A percentile compares a stretch with the other conserved stretches of the same genome.
These are phyloP conservation scores for Quercus aquifolioides DNA, from an alignment of 306 rosid genomes.

Conservation along the genomic window DNA sequence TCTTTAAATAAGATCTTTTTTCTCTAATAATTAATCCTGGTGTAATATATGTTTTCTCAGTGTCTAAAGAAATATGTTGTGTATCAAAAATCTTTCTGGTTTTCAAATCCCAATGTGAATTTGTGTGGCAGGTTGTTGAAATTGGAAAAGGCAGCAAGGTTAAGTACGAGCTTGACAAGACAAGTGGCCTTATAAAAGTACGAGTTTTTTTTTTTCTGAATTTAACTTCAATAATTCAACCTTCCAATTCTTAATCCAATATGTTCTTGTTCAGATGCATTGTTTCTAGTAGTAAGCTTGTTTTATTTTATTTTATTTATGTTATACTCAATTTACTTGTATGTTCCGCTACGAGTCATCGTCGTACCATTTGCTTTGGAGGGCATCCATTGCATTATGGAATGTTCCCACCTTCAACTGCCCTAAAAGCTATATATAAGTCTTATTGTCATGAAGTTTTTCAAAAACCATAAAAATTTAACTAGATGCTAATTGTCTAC, in stretches of 20 bases:
- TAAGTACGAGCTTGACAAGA: conserved; percentile 93
- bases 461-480: neutral
- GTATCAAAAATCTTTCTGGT: neutral
- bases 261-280: neutral
- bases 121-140: conserved; percentile 79
- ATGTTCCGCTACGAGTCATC: neutral
- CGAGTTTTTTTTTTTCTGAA: neutral
- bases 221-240: neutral
- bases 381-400: too few species aligned
- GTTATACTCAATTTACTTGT: neutral
- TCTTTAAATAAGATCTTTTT: too few species aligned
- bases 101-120: conserved; percentile 14
- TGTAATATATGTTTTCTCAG: neutral
- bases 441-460: neutral
- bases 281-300: neutral
- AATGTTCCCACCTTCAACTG: too few species aligned
- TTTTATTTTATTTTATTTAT: neutral
- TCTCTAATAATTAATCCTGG: neutral
- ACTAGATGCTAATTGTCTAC: neutral
- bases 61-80: neutral
- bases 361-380: too few species aligned
- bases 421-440: neutral
- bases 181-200: conserved; percentile 89
- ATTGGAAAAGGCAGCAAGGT: conserved; percentile 94
- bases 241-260: neutral